Evolutionary conservation across 257 asterid species (phyloP), one percentile per base, ranked within the genome.

Genomic region (Pogostemon cablin): DNA sequence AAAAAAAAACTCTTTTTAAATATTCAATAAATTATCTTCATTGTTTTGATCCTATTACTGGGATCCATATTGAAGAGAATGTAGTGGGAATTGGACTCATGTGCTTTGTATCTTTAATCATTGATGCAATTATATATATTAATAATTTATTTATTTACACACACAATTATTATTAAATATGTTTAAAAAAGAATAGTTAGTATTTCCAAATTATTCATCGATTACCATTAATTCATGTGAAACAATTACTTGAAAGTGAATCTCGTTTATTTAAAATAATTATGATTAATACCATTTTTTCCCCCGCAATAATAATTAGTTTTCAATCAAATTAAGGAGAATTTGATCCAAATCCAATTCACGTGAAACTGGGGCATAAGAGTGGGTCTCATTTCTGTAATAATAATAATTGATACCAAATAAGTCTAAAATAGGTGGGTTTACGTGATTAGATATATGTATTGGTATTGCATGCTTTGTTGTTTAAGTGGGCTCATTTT

Each of bases 361-460:
- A 20, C 25, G 25, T 20, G 25, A 20, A 20, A 20, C 25, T 0
- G 25, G 0, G 25, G 25, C 25, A 20, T 20, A n/a, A 20, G 25
- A 20, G 25, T 20, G 25, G 25, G 25, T 20, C 25, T 20, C 25
- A 53, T 53, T 53, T 7, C 37, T 17, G 17, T 53, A 5, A 52
- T 15, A 5, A 1, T 52, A 12, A 52, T 15, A 52, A 52, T 12
- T 52, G 17, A 15, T 52, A 52, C 7, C 37, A 9, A 53, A 17
- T 17, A 53, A 20, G 3, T 15, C 35, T 52, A 52, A 52, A 52
- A 52, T 52, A 17, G 58, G 35, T 52, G 47, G 65, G 37, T 43
- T 55, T 55, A 20, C 6, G 48, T 43, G 74, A 47, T 60, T 47
- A 47, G 68, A 48, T 48, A 15, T 57, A 11, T 46, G 35, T 38